These are phyloP conservation scores for Wallacemonas sp. DNA, from an alignment of 208 protist species.

Conservation along the genomic window DNA sequence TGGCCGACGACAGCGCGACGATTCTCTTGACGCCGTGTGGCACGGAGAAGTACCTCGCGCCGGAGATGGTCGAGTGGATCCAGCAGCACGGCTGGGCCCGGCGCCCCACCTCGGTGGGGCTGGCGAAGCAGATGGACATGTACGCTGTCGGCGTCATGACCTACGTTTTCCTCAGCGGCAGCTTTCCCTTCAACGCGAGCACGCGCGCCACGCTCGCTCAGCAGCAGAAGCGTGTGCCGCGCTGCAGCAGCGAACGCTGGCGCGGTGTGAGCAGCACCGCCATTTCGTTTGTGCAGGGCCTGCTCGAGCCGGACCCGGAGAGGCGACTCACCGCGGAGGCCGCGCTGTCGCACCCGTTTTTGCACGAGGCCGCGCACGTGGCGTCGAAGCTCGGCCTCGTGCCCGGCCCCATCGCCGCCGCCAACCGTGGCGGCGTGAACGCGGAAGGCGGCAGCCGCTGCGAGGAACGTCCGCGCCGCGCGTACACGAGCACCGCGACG, in stretches of 20 bases:
- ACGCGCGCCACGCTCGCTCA: conserved; percentile 57
- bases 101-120: conserved; percentile 39
- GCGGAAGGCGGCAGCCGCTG: no score
- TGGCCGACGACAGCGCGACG: conserved; percentile 31
- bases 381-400: conserved; percentile 62
- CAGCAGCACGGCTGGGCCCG: conserved; percentile 46
- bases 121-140: conserved; percentile 68
- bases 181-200: conserved; percentile 79
- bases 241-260: conserved; percentile 70
- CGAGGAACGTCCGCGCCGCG: no score
- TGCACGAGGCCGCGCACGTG: conserved; percentile 38
- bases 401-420: conserved; percentile 26
- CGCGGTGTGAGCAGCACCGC: conserved; percentile 53
- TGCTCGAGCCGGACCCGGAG: conserved; percentile 67
- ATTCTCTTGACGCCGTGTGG: conserved; percentile 73
- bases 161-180: conserved; percentile 83
- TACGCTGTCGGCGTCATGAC: conserved; percentile 79
- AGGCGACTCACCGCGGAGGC: conserved; percentile 47
- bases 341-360: conserved; percentile 72
- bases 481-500: no score
- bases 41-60: conserved; percentile 79
- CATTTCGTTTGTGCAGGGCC: conserved; percentile 63
- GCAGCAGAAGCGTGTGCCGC: conserved; percentile 70
- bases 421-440: conserved; percentile 1
- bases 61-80: conserved; percentile 77